Conservation (phyloP, 768 basidiomycete species). For the Pleurotus tuoliensis region DNA sequence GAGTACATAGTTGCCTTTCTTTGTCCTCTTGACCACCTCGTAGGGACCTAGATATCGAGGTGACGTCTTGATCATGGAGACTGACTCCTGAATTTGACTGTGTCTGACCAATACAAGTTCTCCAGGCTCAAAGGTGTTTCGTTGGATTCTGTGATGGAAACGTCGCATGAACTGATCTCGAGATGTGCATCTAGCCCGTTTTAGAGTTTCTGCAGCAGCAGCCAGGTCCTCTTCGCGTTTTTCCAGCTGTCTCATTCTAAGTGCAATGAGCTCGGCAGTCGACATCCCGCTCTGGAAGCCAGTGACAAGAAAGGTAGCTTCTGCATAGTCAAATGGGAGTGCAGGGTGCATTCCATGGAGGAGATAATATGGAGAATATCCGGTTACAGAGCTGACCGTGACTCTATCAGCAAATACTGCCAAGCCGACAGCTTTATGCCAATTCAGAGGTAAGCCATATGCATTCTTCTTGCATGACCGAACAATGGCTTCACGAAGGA, state of each 20-base stretch:
- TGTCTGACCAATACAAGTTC: constrained; percentile 22
- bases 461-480: not conserved
- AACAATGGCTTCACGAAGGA: constrained; percentile 26
- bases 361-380: constrained; percentile 19
- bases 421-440: not conserved
- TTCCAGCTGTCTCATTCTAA: constrained; percentile 20
- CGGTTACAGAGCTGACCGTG: constrained; percentile 15
- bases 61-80: constrained; percentile 15
- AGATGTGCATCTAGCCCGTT: constrained; percentile 15
- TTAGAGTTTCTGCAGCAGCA: constrained; percentile 12
- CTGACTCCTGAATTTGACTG: constrained; percentile 14
- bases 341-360: constrained; percentile 24
- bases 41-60: constrained; percentile 23
- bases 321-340: constrained; percentile 26
- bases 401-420: constrained; percentile 17
- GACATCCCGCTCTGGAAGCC: constrained; percentile 12
- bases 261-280: constrained; percentile 16
- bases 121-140: constrained; percentile 1
- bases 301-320: constrained; percentile 26
- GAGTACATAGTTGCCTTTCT: constrained; percentile 9
- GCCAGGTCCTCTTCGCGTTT: constrained; percentile 15
- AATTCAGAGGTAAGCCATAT: not conserved
- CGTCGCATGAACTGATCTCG: constrained; percentile 19
- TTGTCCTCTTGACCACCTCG: constrained; percentile 15
- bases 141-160: not conserved